Conservation (phyloP, 2,329 filamentous ascomycete species). For the Aspergillus brasiliensis region DNA sequence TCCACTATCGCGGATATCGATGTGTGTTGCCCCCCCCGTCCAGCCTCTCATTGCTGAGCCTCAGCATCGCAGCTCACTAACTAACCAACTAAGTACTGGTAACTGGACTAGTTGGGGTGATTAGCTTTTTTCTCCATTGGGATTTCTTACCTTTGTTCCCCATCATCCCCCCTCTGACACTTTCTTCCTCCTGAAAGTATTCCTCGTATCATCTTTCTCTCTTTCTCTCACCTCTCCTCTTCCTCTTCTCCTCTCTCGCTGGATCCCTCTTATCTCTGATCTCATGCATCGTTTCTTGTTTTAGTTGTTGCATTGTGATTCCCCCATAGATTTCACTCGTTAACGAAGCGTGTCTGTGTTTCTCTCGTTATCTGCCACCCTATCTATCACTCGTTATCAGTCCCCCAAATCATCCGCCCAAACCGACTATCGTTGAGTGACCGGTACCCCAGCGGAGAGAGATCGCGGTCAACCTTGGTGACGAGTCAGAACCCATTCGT, state of each 20-base stretch:
- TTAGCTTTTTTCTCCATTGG: background rate
- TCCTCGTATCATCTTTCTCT: background rate
- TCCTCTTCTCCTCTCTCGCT: background rate
- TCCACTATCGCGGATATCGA: background rate
- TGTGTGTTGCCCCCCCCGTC: background rate
- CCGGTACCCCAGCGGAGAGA: background rate
- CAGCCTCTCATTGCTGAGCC: background rate
- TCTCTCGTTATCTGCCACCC: background rate
- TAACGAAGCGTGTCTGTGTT: background rate
- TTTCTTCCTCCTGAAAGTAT: background rate
- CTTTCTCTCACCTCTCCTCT: background rate
- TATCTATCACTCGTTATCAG: conserved; percentile 4
- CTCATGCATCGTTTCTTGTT: background rate
- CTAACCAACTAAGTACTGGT: too few species aligned
- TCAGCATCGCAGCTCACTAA: background rate
- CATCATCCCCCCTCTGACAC: background rate
- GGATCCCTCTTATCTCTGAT: background rate
- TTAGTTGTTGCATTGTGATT: background rate
- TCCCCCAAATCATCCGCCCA: background rate
- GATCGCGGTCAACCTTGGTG: background rate
- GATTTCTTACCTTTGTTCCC: background rate
- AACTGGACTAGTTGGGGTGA: background rate
- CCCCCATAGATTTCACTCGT: background rate
- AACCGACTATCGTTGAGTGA: background rate
- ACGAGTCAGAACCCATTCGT: background rate